Evolutionary conservation across 345 rosid genomes (phyloP).

Genomic region (Garcia nutans): DNA sequence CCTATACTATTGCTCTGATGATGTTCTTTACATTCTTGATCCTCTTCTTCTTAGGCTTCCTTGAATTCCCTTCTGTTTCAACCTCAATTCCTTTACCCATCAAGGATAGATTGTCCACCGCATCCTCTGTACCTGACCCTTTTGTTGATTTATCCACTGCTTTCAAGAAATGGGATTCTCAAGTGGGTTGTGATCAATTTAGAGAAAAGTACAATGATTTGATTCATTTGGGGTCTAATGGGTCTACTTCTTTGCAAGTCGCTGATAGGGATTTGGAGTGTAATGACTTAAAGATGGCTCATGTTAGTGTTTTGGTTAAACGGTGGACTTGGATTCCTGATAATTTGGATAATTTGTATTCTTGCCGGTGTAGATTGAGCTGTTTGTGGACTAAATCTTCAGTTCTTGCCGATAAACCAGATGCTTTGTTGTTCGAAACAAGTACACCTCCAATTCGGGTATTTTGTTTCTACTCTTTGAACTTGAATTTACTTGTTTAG

Average conservation of each 20-base stretch:
- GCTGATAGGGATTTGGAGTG: constrained; percentile 43
- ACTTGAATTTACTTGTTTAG: background rate
- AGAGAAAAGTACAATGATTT: constrained; percentile 37
- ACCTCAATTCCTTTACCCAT: constrained; percentile 28
- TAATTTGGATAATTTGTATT: constrained; percentile 82
- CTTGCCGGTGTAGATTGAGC: constrained; percentile 80
- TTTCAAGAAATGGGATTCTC: constrained; percentile 72
- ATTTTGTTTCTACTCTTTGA: background rate
- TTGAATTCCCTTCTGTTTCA: constrained; percentile 65
- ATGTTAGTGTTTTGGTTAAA: constrained; percentile 75
- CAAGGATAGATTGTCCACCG: constrained; percentile 6
- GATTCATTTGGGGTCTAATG: constrained; percentile 38
- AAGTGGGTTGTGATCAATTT: constrained; percentile 76
- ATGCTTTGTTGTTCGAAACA: constrained; percentile 80
- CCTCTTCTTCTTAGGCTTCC: constrained; percentile 74
- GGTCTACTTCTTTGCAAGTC: constrained; percentile 57
- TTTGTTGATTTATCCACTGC: constrained; percentile 56
- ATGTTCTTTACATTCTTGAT: constrained; percentile 58
- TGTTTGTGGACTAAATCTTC: constrained; percentile 97
- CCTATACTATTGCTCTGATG: constrained; percentile 50
- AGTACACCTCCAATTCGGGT: constrained; percentile 78
- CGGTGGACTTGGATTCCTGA: constrained; percentile 99
- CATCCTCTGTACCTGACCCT: constrained; percentile 38
- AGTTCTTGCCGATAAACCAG: constrained; percentile 82
- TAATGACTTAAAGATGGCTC: constrained; percentile 49